A percentile compares a stretch with the other conserved stretches of the same genome.
Conservation (phyloP, 192 early-diverging fungal species). For the Jimgerdemannia lactiflua region DNA sequence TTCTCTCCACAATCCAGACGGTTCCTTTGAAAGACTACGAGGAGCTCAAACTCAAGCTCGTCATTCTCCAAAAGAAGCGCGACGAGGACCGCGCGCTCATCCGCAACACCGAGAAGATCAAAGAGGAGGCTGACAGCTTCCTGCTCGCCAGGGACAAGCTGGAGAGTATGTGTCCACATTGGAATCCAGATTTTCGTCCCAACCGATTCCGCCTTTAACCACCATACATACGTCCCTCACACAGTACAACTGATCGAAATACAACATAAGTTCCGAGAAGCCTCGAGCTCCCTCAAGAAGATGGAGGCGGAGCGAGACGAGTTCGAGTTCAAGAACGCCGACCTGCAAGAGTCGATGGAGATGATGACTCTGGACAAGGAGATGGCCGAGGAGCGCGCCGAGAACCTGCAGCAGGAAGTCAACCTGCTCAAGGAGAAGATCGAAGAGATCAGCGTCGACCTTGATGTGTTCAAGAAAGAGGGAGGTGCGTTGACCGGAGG, state of each 20-base stretch:
- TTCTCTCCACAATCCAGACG: slow-evolving; percentile 16
- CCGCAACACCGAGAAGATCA: slow-evolving; percentile 68
- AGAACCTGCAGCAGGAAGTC: slow-evolving; percentile 71
- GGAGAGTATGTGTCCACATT: slow-evolving; percentile 34
- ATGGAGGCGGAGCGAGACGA: slow-evolving; percentile 60
- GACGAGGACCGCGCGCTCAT: slow-evolving; percentile 75
- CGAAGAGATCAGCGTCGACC: slow-evolving; percentile 69
- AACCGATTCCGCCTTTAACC: no score
- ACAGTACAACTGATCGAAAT: not conserved
- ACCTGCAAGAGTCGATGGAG: slow-evolving; percentile 78
- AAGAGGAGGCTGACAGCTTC: slow-evolving; percentile 70
- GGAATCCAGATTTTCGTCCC: not conserved
- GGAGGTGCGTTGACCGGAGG: slow-evolving; percentile 24
- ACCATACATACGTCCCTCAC: no score
- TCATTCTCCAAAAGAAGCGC: slow-evolving; percentile 77
- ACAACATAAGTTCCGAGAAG: no score
- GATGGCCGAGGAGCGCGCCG: slow-evolving; percentile 85
- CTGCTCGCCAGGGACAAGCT: slow-evolving; percentile 64
- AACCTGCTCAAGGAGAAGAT: slow-evolving; percentile 72
- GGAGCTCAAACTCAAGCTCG: slow-evolving; percentile 74
- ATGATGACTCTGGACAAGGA: slow-evolving; percentile 89
- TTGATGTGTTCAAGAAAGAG: slow-evolving; percentile 68
- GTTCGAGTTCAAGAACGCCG: slow-evolving; percentile 66
- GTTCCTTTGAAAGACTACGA: slow-evolving; percentile 72
- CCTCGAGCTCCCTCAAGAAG: slow-evolving; percentile 54